Base-by-base conservation (phyloP, 2,329 filamentous ascomycete species). In the Phialophora expanda region DNA sequence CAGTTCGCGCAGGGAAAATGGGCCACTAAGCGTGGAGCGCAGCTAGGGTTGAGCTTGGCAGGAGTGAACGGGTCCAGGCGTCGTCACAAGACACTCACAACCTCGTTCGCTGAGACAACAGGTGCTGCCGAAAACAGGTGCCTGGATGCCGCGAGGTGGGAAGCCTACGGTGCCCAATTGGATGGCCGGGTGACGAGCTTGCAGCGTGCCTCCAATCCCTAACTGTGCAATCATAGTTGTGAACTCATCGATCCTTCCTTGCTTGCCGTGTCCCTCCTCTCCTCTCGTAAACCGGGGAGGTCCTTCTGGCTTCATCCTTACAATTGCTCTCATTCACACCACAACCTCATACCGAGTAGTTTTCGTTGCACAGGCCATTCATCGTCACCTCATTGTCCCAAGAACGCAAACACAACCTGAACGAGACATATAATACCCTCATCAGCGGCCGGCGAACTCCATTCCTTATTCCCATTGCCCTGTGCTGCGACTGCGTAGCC, bases 311-410 rank as follows among this genome's bases (percentile, higher is more conserved):
- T 32, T 41, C 54, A 57, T 20, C 22, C 32, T 54, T n/a, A 66
- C 41, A 8, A 20, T 34, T 51, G 30, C 51, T 60, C 57, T 32
- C 46, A 51, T 11, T 46, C 56, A n/a, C 58, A 53, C 57, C 44
- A 60, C 48, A 50, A n/a, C 28, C 54, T 14, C 54, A 54, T 50
- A 64, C 20, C 54, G 28, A 48, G 46, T 50, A 61, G 50, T 56
- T 59, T 48, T 55, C 12, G 65, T 67, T 55, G 53, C 65, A 64
- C 65, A 67, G 65, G 58, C 44, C 65, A 61, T 53, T 30, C 14
- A 20, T 65, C 30, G 41, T 53, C 56, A 64, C 51, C 41, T 28
- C 34, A 53, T 67, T 54, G 53, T 64, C 53, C 22, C 24, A 53
- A 61, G 26, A 41, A 67, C 50, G 51, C 56, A n/a, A 14, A 14